Base-by-base conservation (phyloP, 306 rosid species). In the Quercus suber region DNA sequence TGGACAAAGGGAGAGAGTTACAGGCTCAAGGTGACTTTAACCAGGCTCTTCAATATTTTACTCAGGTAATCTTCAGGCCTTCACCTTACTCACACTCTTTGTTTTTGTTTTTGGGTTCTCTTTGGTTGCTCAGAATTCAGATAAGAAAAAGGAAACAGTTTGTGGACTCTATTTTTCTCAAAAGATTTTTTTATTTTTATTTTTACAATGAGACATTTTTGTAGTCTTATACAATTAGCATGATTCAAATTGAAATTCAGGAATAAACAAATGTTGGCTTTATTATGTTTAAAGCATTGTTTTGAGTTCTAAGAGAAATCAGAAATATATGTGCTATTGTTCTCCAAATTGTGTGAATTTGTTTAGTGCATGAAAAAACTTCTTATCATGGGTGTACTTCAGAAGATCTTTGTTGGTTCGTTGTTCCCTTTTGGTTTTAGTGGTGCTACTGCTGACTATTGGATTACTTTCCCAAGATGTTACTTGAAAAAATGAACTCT, bases 1-100 rank as follows among this genome's bases (percentile, higher is more conserved):
- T 91, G 85, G 96, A 91, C 73, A 93, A 85, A 73, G 98, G 94
- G 19, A 91, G 89, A 69, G 94, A 88, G 49, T 87, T 87, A 75
- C 94, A 89, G 78, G 94, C 94, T 33, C 83, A 59, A 52, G 92
- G 94, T 41, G 93, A 93, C 83, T 93, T 89, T 28, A 69, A 56
- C 76, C 91, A 79, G 52, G 93, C 96, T 70, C 96, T 93, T 84
- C 9, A 55, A 15, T 89, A 81, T 83, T 93, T 89, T 49, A 85
- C 98, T 69, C 86, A 82, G 92, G 98, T 89, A 41, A 41, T 41
- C 12, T 2, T 41, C 45, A 41, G 12, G 45, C 45, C 45, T 41
- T 41, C 45, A 41, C 45, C 45, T 41, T 41, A 15, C 72, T 37
- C 6, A 7, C 56, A 9, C 25, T 0, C 12, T 71, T 21, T 45